Percentiles rank a stretch among this genome's conserved stretches.
Evolutionary conservation across 2,329 filamentous ascomycete genomes (phyloP).

Genomic region (Aspergillus quadrilineatus): DNA sequence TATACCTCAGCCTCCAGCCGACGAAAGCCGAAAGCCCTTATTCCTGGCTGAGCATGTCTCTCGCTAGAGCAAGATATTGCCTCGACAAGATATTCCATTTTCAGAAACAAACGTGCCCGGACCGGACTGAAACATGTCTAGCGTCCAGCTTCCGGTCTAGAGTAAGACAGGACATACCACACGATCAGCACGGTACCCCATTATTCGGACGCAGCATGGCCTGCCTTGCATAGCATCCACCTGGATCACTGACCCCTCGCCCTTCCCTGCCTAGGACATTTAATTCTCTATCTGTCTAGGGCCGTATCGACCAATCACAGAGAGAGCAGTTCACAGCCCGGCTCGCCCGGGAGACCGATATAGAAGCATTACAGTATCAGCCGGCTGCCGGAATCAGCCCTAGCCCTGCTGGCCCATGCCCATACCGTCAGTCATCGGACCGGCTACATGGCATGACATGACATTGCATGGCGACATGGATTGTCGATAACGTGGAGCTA

Average conservation of each 20-base stretch:
- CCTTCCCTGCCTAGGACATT: background rate
- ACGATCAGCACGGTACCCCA: no score
- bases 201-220: no score
- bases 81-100: background rate
- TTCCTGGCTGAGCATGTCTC: no score
- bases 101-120: background rate
- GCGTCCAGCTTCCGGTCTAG: background rate
- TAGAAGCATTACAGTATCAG: background rate
- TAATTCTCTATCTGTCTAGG: background rate
- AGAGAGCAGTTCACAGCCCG: background rate
- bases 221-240: background rate
- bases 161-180: no score
- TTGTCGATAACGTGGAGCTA: no score
- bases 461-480: no score
- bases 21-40: background rate
- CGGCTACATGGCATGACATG: background rate
- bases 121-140: no score
- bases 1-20: background rate
- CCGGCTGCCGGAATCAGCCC: background rate
- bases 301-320: background rate
- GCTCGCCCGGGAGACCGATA: background rate
- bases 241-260: background rate
- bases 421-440: no score
- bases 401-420: background rate
- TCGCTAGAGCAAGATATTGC: no score